Evolutionary conservation across 2,329 filamentous ascomycete genomes (phyloP), one percentile per base, ranked within the genome.

Genomic region (Microsporum ferrugineum): DNA sequence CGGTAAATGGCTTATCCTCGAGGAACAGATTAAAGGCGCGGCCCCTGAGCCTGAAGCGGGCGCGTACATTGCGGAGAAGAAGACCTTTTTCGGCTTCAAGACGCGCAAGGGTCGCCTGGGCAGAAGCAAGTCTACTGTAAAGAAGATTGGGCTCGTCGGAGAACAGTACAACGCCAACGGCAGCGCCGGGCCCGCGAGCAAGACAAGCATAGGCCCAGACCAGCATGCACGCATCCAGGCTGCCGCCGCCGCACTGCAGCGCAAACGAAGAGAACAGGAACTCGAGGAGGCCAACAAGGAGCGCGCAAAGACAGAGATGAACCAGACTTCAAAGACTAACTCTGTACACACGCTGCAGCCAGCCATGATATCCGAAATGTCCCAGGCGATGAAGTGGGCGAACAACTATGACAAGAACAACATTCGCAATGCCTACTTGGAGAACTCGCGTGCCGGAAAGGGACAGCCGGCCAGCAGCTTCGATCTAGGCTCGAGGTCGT

Each of bases 311-410:
- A 66, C 73, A 73, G 72, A 82, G 75, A 78, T 84, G 72, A 64
- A 82, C 77, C 71, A 74, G 8, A 78, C 81, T 61, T 75, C 76
- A 51, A 96, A 95, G 80, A 96, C 91, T 2, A 91, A 86, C 73
- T 99, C 94, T 66, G 83, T 95, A 61, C 82, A 96, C 69, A 96
- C 91, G 2, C 78, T 97, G 55, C 91, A 96, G 71, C 88, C 91
- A 1, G 82, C 85, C 59, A 87, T 97, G 64, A 80, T 91, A 69
- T 90, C 81, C 59, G 94, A 96, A 72, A 92, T 91, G 17, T 94
- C 88, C 6, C 88, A 91, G 29, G 94, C 94, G 0, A 87, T 99
- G 86, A 95, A 96, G 73, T 99, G 94, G 94, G 90, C 92, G 36
- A 92, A 82, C 73, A 91, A 91, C 68, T 97, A 96, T 71, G 94